These are phyloP conservation scores for Anthostomella pinea DNA, from an alignment of 2,329 filamentous ascomycete species.

Conservation along the genomic window DNA sequence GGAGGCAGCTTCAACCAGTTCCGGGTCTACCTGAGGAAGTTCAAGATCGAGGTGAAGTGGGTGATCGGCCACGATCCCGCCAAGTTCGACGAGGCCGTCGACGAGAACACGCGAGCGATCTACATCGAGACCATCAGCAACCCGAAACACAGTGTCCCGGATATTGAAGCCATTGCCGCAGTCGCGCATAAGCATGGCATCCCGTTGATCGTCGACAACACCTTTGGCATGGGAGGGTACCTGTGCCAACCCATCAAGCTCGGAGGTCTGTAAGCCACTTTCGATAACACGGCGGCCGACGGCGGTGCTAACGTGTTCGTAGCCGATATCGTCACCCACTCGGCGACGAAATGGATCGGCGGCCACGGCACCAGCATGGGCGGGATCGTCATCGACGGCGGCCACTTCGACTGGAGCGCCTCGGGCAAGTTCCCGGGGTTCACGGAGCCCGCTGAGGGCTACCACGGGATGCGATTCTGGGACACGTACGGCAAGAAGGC, in stretches of 20 bases:
- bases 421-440: constrained; percentile 68
- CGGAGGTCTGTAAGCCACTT: constrained; percentile 37
- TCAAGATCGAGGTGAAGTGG: constrained; percentile 38
- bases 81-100: constrained; percentile 29
- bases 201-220: constrained; percentile 58
- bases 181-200: constrained; percentile 48
- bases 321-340: constrained; percentile 70
- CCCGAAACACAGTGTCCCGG: constrained; percentile 49
- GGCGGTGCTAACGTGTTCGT: constrained; percentile 9
- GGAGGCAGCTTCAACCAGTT: constrained; percentile 39
- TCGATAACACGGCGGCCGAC: constrained; percentile 1
- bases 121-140: constrained; percentile 34
- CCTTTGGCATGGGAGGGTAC: constrained; percentile 69
- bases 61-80: constrained; percentile 31
- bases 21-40: constrained; percentile 36
- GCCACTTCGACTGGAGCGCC: constrained; percentile 71
- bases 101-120: constrained; percentile 31
- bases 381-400: constrained; percentile 65
- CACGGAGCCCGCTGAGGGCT: constrained; percentile 64
- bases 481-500: constrained; percentile 66
- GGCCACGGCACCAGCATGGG: constrained; percentile 70
- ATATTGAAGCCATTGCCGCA: constrained; percentile 63
- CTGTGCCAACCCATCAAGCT: constrained; percentile 64
- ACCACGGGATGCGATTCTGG: constrained; percentile 69
- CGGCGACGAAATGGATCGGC: constrained; percentile 72